These are phyloP conservation scores for Lachancea meyersii DNA, from an alignment of 805 yeast species.

Conservation along the genomic window DNA sequence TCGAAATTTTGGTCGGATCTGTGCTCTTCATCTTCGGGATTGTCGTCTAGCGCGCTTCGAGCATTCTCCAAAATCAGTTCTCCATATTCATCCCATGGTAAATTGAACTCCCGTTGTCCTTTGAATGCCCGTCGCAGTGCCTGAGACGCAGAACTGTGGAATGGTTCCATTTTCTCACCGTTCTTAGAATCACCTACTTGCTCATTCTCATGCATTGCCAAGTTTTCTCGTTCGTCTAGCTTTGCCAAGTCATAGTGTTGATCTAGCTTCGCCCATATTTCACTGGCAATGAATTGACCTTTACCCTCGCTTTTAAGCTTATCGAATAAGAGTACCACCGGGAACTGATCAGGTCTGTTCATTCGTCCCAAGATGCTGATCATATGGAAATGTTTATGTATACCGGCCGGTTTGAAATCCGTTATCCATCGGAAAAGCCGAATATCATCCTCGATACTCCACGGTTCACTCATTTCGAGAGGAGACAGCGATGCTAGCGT, in stretches of 20 bases:
- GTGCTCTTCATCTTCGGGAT: slow-evolving; percentile 5
- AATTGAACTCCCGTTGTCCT: slow-evolving; percentile 29
- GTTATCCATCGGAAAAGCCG: slow-evolving; percentile 55
- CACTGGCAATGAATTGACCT: slow-evolving; percentile 37
- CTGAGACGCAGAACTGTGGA: slow-evolving; percentile 3
- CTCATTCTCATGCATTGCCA: slow-evolving; percentile 4
- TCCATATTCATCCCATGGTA: slow-evolving; percentile 44
- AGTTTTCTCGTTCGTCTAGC: slow-evolving; percentile 49
- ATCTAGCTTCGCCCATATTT: slow-evolving; percentile 53
- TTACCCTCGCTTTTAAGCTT: slow-evolving; percentile 19
- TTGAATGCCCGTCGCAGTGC: slow-evolving; percentile 7
- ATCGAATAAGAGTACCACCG: slow-evolving; percentile 26
- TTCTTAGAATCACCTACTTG: slow-evolving; percentile 8
- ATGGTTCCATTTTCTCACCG: neutral
- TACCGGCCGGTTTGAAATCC: slow-evolving; percentile 64
- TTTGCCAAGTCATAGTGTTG: slow-evolving; percentile 50
- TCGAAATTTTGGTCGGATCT: neutral
- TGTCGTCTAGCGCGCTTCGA: slow-evolving; percentile 6
- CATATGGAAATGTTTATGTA: slow-evolving; percentile 40
- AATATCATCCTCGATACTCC: slow-evolving; percentile 61
- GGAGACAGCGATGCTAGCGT: neutral
- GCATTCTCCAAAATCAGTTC: slow-evolving; percentile 38
- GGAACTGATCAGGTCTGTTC: slow-evolving; percentile 39
- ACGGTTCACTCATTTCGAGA: slow-evolving; percentile 26
- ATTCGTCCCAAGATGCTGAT: slow-evolving; percentile 30